A percentile compares a stretch with the other conserved stretches of the same genome.
phyloP scores from a whole-genome alignment of 352 stramenopile species.

The Globisporangium takayamanum region DNA sequence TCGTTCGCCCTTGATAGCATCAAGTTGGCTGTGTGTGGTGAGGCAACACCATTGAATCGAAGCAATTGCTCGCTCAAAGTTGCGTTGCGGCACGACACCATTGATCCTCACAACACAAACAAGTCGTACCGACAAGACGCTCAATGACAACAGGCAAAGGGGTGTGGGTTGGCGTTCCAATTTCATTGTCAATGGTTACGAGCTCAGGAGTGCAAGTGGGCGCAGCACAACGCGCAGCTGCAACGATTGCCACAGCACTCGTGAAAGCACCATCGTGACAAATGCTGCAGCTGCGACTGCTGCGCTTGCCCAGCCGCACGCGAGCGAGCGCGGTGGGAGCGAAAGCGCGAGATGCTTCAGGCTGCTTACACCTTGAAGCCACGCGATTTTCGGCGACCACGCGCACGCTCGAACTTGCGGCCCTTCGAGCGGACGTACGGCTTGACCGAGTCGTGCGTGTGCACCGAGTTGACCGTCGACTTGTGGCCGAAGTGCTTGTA shows the following conservation, averaged over 20 bases:
- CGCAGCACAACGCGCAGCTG: neutral
- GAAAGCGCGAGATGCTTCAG: constrained; percentile 2
- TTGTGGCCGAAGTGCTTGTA: constrained; percentile 98
- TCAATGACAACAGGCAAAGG: constrained; percentile 14
- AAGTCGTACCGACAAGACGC: neutral
- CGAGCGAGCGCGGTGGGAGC: constrained; percentile 2
- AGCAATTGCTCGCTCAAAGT: too few species aligned
- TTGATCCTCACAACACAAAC: neutral
- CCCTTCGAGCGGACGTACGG: constrained; percentile 98
- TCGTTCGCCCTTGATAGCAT: neutral
- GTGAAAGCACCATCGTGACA: too few species aligned
- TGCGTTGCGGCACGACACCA: too few species aligned
- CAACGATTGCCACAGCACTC: neutral
- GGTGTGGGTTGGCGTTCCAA: constrained; percentile 65
- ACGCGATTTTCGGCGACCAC: constrained; percentile 97
- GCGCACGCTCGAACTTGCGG: constrained; percentile 99
- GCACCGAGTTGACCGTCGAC: constrained; percentile 95
- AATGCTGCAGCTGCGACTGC: too few species aligned
- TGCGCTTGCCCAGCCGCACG: neutral
- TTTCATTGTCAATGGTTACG: constrained; percentile 61
- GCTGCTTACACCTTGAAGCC: constrained; percentile 99
- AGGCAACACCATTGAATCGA: too few species aligned
- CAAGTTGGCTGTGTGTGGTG: neutral
- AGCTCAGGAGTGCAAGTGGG: too few species aligned
- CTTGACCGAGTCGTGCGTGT: constrained; percentile 98